phyloP scores from a whole-genome alignment of 2,329 filamentous ascomycete species.

The Nannizziopsis barbatae region DNA sequence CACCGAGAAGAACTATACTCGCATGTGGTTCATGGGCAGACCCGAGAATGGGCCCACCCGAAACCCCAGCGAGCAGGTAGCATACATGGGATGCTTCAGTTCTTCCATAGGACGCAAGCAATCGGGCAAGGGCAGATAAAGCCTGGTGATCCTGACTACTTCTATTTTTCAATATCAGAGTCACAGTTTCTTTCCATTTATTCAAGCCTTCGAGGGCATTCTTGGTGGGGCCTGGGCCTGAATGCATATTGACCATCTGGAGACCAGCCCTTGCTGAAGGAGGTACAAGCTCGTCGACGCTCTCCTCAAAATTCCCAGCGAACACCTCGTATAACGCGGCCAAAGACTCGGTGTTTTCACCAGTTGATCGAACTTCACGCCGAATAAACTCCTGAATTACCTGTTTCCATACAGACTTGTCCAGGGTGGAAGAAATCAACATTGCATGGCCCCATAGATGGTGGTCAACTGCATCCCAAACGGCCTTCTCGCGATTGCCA shows the following conservation, averaged over 20 bases:
- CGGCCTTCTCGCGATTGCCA: slow-evolving; percentile 80
- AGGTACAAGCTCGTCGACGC: slow-evolving; percentile 88
- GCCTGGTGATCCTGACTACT: slow-evolving; percentile 68
- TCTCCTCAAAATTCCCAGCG: slow-evolving; percentile 87
- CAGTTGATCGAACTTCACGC: slow-evolving; percentile 77
- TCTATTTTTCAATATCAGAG: slow-evolving; percentile 77
- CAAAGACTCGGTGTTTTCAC: slow-evolving; percentile 72
- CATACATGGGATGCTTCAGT: slow-evolving; percentile 89
- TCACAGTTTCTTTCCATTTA: slow-evolving; percentile 85
- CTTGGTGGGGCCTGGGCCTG: slow-evolving; percentile 49
- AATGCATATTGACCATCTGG: slow-evolving; percentile 68
- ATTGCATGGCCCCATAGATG: slow-evolving; percentile 94
- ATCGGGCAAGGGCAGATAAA: slow-evolving; percentile 64
- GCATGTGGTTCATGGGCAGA: slow-evolving; percentile 71
- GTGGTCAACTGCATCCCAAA: slow-evolving; percentile 87
- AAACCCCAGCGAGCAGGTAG: slow-evolving; percentile 68
- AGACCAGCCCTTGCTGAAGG: slow-evolving; percentile 84
- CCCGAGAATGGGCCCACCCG: slow-evolving; percentile 51
- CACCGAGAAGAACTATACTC: slow-evolving; percentile 73
- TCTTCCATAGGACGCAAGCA: slow-evolving; percentile 75
- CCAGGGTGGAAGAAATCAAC: slow-evolving; percentile 72
- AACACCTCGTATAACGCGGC: slow-evolving; percentile 89
- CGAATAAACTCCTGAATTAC: slow-evolving; percentile 92
- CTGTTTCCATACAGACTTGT: slow-evolving; percentile 68
- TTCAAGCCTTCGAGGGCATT: slow-evolving; percentile 77